Base-by-base conservation (phyloP, 352 stramenopile species). In the Globisporangium middletonii region DNA sequence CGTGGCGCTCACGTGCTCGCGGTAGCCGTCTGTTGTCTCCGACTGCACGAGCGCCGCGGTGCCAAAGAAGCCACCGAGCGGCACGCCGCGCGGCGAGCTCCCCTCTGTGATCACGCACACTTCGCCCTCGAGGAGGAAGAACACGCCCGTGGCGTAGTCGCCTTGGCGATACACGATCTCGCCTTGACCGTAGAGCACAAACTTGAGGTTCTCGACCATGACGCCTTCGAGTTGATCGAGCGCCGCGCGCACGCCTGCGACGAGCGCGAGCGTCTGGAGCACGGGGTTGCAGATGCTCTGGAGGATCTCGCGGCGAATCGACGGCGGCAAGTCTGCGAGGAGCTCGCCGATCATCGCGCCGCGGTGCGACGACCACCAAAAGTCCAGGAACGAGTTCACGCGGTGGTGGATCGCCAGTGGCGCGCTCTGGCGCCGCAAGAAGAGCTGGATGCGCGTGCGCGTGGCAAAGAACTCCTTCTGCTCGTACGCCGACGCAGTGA, bases 321-420 rank as follows among this genome's bases (percentile, higher is more conserved):
- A 49, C 11, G 58, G 37, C 4, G 71, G 71, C 11, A 79, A 43
- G 33, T 79, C 71, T 3, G 50, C 54, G 2, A 79, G 53, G 2
- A 80, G 59, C 45, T 77, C 54, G 23, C 68, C 64, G 26, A 77
- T 77, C 53, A 75, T 68, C 9, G 68, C 71, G 18, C 71, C 71
- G 13, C 71, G 65, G 35, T 80, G 71, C 1, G 68, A 71, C 4
- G 68, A 70, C 71, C 71, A 77, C 71, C 71, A 80, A 49, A 69
- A 80, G 33, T 80, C 69, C 13, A 80, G 46, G 27, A 77, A 80
- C 50, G 69, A 62, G 43, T 71, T 75, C 2, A 80, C 68, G 8
- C 68, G 71, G 23, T 69, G 71, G 18, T 70, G 68, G 53, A 80
- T 67, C 8, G 49, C 47, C 5, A 73, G 43, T 4, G 71, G 64